Evolutionary conservation across 345 rosid species (phyloP).

Genomic region (Eucalyptus leucophloia): DNA sequence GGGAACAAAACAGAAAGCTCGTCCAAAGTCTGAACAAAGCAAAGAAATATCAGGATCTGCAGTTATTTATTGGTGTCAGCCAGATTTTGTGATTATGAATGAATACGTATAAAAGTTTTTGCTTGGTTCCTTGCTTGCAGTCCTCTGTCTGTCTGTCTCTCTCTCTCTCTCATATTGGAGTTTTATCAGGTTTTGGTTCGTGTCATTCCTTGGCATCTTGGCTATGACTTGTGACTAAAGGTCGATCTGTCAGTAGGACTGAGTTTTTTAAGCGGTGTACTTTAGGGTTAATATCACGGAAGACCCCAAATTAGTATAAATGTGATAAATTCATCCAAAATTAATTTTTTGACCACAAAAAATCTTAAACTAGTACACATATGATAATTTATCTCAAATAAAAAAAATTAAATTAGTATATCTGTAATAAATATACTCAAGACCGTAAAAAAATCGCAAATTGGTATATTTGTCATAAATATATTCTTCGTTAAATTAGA

Average conservation of each 20-base stretch:
- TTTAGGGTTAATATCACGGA: background rate
- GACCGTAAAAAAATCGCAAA: no score
- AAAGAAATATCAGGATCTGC: background rate
- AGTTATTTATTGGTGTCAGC: background rate
- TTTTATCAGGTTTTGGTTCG: background rate
- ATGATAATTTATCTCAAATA: no score
- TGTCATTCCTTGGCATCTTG: background rate
- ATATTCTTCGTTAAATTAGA: no score
- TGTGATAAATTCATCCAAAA: fast-evolving
- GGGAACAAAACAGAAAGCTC: background rate
- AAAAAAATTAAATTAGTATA: no score
- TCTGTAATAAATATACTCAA: no score
- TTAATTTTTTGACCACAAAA: no score
- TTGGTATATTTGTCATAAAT: no score
- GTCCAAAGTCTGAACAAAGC: background rate
- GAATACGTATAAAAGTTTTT: background rate
- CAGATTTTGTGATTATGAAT: background rate
- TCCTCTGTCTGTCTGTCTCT: background rate
- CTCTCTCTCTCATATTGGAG: background rate
- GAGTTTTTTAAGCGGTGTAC: background rate
- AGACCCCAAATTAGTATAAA: no score
- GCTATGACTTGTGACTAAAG: background rate
- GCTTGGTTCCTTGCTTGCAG: background rate
- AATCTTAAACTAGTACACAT: no score
- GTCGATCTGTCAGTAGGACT: background rate